phyloP scores from a whole-genome alignment of 192 early-diverging fungal genomes.

The Mortierella claussenii region DNA sequence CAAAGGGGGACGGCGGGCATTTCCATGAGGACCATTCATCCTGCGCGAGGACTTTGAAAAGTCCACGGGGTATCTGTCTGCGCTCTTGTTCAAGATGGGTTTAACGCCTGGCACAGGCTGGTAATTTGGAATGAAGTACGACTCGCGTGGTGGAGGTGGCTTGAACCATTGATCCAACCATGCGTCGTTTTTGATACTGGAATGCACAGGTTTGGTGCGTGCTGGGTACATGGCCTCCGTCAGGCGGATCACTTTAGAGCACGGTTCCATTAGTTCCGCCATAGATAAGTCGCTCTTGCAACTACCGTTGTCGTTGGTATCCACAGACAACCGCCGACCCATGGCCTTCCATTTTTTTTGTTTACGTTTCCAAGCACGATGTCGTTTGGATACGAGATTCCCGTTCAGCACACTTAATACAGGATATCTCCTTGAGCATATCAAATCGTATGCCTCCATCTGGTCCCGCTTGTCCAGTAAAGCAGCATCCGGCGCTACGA shows the following conservation, averaged over 20 bases:
- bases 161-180: constrained; percentile 19
- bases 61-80: background rate
- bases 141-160: background rate
- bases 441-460: constrained; percentile 4
- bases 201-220: background rate
- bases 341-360: no score
- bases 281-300: no score
- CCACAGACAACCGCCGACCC: no score
- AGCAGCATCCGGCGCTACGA: constrained; percentile 24
- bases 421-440: constrained; percentile 11
- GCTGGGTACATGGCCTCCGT: background rate
- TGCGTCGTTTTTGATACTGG: constrained; percentile 7
- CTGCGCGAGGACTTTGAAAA: constrained; percentile 1
- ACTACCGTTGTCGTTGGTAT: background rate
- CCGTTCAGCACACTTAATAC: no score
- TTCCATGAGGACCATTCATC: background rate
- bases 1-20: no score
- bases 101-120: background rate
- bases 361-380: no score
- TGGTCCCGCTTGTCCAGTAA: no score
- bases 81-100: background rate
- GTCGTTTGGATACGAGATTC: no score
- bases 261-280: background rate
- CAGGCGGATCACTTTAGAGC: constrained; percentile 11
- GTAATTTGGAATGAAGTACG: background rate